Conservation (phyloP, 2,329 filamentous ascomycete genomes). For the Aspergillus candidus region DNA sequence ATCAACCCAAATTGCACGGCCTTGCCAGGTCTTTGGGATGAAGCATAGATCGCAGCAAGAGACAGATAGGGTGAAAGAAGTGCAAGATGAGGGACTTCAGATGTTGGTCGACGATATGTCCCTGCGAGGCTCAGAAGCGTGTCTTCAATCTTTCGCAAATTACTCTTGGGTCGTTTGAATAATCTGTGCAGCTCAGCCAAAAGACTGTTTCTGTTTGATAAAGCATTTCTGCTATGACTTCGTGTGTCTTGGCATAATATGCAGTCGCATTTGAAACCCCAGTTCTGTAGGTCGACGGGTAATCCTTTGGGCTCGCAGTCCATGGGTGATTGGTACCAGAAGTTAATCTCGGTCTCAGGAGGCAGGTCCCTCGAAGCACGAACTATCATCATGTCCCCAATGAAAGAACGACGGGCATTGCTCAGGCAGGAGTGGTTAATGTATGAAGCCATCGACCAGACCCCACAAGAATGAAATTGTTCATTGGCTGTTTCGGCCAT, state of each 20-base stretch:
- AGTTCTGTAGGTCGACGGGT: conserved; percentile 10
- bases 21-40: conserved; percentile 6
- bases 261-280: conserved; percentile 22
- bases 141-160: conserved; percentile 9
- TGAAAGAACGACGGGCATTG: conserved; percentile 46
- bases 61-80: conserved; percentile 12
- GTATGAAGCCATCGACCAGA: conserved; percentile 46
- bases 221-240: neutral
- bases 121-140: conserved; percentile 10
- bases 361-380: conserved; percentile 43
- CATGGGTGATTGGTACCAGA: conserved; percentile 32
- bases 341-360: conserved; percentile 42
- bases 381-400: conserved; percentile 51
- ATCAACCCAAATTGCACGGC: conserved; percentile 17
- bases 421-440: conserved; percentile 50
- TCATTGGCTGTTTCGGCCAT: neutral
- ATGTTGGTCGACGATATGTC: conserved; percentile 19
- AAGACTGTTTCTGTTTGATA: conserved; percentile 13
- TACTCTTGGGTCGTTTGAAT: neutral
- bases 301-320: neutral
- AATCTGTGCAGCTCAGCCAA: neutral
- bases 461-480: conserved; percentile 29
- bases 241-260: conserved; percentile 17
- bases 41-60: conserved; percentile 14
- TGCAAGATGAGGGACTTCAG: conserved; percentile 20